Evolutionary conservation across 2,329 filamentous ascomycete species (phyloP).

Genomic region (Lachnellula hyalina): DNA sequence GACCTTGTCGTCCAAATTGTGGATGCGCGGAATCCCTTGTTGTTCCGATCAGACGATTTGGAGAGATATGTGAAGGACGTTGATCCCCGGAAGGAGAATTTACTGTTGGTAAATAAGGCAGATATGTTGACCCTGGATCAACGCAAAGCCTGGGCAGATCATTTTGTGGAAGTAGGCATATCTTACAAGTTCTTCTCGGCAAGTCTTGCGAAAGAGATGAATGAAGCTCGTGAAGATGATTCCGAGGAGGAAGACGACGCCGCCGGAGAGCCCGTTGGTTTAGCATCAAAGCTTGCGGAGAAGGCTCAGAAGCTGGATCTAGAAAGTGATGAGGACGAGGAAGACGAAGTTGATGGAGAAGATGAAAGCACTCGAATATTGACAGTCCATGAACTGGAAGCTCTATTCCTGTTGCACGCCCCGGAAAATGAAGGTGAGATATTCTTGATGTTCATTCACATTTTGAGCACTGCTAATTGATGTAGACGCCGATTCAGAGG

Average conservation of each 20-base stretch:
- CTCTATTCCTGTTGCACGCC: conserved; percentile 75
- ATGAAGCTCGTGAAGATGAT: conserved; percentile 62
- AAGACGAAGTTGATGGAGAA: conserved; percentile 27
- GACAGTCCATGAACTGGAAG: conserved; percentile 87
- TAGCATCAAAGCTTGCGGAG: conserved; percentile 21
- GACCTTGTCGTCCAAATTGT: conserved; percentile 98
- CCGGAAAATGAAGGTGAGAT: conserved; percentile 50
- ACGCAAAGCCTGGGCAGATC: conserved; percentile 76
- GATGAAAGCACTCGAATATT: conserved; percentile 66
- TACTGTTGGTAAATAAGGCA: conserved; percentile 95
- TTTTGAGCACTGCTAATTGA: conserved; percentile 17
- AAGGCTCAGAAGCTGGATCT: conserved; percentile 38
- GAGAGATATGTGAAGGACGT: conserved; percentile 94
- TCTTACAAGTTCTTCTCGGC: conserved; percentile 97
- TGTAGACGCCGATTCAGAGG: conserved; percentile 40
- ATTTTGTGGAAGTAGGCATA: conserved; percentile 76
- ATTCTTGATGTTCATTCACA: conserved; percentile 14
- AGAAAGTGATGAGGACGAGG: conserved; percentile 32
- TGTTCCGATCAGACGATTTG: conserved; percentile 91
- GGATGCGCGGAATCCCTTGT: conserved; percentile 86
- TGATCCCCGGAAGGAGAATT: conserved; percentile 78
- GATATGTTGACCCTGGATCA: conserved; percentile 96
- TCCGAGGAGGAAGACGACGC: conserved; percentile 40
- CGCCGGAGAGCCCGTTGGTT: conserved; percentile 11
- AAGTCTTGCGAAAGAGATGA: conserved; percentile 80